Evolutionary conservation across 345 rosid genomes (phyloP), one percentile per base, ranked within the genome.

Genomic region (Rhizophora mangle): DNA sequence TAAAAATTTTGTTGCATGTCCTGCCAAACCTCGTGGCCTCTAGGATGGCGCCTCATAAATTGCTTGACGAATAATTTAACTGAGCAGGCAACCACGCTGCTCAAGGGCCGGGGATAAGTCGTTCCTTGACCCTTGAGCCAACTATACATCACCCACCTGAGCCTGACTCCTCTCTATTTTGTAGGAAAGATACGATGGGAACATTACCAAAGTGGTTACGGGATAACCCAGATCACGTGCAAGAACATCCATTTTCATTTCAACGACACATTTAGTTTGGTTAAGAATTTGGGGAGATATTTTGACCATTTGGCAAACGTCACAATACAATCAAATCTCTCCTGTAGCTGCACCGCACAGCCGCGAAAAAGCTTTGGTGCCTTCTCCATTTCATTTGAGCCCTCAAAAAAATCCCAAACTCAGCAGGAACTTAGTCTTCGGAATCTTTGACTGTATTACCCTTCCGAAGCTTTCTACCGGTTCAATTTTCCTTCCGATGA

Each of bases 261-360:
- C 72, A 51, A 88, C 73, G 61, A 79, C 74, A 55, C 78, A 80
- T 81, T 74, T 90, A 36, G 76, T 76, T 80, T 77, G 82, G 73
- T 75, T 83, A 34, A 90, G 90, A 31, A 90, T 81, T 57, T 85
- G 87, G 69, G 98, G 98, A 43, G 87, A 80, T 54, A 75, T 72
- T 58, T 66, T 78, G 49, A 93, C 76, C 85, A 93, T 88, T 69
- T 73, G 57, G 0, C 72, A 62, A 64, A 82, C 92, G 39, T 83
- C 69, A 87, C 84, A 39, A 93, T 64, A 52, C 80, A 85, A 82
- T 90, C 85, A 74, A 87, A 93, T 82, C 98, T 85, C 76, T 89
- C 92, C 57, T 81, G 96, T 34, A 93, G 79, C 70, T 88, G 83
- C 36, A 69, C 67, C 65, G 89, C 91, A 16, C 72, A 83, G 69